Evolutionary conservation across 257 asterid species (phyloP), one percentile per base, ranked within the genome.

Genomic region (Solanum pinnatisectum): DNA sequence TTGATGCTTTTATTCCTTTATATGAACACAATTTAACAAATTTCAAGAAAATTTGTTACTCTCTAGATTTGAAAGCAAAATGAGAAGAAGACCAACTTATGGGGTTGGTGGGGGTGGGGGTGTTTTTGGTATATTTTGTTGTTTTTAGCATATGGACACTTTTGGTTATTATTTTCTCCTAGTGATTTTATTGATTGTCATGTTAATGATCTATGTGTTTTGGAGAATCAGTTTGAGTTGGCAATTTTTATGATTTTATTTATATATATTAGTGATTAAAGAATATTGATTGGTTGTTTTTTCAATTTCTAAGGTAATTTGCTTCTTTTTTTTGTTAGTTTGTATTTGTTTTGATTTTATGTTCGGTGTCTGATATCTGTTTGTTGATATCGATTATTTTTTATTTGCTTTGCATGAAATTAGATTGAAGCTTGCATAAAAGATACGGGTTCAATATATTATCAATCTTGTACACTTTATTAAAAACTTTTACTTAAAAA

Each of bases 1-100:
- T 96, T 52, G 98, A 96, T 85, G 96, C 88, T 85, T 93, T 92
- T 23, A 92, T 95, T 44, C 93, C 98, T 40, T 91, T 96, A 5
- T 95, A 94, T 84, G 90, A 83, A 68, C 92, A 95, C 82, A 94
- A 93, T 42, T 87, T 90, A 82, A 76, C 68, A 0, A 77, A 46
- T 23, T 96, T 96, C 94, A 93, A 93, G 84, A 84, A 91, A 25
- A 93, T 93, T 84, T 96, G 98, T 84, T 89, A 90, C 87, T 90
- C 93, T 77, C 71, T 96, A 27, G 98, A 95, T 27, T 90, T 81
- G 67, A 46, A 81, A 81, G 68, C 67, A 27, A 81, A 46, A 18
- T 81, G 67, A 81, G 37, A 27, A 81, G 37, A 27, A 49, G 37
- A 42, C 5, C 22, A 14, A 71, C 25, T 16, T 8, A 25, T 25